phyloP scores from a whole-genome alignment of 148 eudicot genomes.

The Nepenthes mirabilis region DNA sequence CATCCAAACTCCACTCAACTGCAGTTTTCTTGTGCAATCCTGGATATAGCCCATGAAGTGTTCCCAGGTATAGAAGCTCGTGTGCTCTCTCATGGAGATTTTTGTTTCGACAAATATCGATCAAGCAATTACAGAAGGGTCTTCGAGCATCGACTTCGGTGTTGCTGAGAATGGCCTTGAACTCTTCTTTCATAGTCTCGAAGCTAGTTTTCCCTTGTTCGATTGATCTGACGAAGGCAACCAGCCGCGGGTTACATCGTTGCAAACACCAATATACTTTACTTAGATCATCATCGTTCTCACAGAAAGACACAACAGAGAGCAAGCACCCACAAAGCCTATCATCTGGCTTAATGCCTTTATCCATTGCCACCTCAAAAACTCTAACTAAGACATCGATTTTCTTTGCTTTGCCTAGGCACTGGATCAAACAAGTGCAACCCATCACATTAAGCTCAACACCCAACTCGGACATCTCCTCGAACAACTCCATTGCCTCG shows the following conservation, averaged over 20 bases:
- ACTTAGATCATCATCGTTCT: slow-evolving; percentile 34
- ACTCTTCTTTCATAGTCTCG: slow-evolving; percentile 53
- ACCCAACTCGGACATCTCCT: slow-evolving; percentile 49
- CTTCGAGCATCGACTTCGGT: slow-evolving; percentile 63
- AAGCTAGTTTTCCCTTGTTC: slow-evolving; percentile 26
- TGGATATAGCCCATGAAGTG: slow-evolving; percentile 63
- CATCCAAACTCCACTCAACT: slow-evolving; percentile 80
- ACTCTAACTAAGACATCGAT: slow-evolving; percentile 74
- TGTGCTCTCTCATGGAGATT: slow-evolving; percentile 68
- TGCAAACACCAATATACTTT: slow-evolving; percentile 58
- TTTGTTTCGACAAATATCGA: slow-evolving; percentile 71
- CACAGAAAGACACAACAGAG: slow-evolving; percentile 66
- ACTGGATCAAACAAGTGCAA: slow-evolving; percentile 81
- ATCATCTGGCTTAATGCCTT: slow-evolving; percentile 80
- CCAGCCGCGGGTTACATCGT: slow-evolving; percentile 51
- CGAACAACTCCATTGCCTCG: slow-evolving; percentile 67
- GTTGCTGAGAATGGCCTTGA: slow-evolving; percentile 41
- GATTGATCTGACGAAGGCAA: slow-evolving; percentile 41
- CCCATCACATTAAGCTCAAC: slow-evolving; percentile 85
- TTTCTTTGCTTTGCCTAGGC: slow-evolving; percentile 69
- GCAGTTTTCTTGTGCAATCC: slow-evolving; percentile 75
- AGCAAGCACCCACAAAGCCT: slow-evolving; percentile 78
- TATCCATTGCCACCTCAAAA: slow-evolving; percentile 33
- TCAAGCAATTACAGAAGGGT: slow-evolving; percentile 88
- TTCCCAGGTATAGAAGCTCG: slow-evolving; percentile 70